phyloP scores from a whole-genome alignment of 106 monocot genomes.

The Posidonia australis region DNA sequence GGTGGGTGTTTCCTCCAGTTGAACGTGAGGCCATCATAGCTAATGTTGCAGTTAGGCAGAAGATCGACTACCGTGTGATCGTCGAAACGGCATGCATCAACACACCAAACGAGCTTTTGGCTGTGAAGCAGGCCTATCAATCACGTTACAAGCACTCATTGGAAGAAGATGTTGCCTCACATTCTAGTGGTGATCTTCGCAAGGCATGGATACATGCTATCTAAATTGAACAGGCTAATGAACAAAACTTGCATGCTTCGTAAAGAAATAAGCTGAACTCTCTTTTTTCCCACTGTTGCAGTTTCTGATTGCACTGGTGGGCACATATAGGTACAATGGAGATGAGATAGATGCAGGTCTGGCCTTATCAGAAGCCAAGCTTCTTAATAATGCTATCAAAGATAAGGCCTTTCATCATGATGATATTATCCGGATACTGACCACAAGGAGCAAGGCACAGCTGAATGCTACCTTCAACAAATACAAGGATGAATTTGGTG shows the following conservation, averaged over 20 bases:
- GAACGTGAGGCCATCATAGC: constrained; percentile 67
- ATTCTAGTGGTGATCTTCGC: constrained; percentile 21
- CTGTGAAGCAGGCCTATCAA: constrained; percentile 20
- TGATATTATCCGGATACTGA: constrained; percentile 61
- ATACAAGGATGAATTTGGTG: constrained; percentile 59
- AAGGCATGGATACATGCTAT: not conserved
- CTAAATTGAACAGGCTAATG: not conserved
- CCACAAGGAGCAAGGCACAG: constrained; percentile 90
- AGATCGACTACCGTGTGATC: constrained; percentile 22
- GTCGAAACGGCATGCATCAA: constrained; percentile 19
- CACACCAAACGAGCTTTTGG: constrained; percentile 18
- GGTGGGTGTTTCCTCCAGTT: constrained; percentile 66
- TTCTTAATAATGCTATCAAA: constrained; percentile 44
- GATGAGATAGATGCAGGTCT: constrained; percentile 36
- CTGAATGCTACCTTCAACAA: constrained; percentile 74
- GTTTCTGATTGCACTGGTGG: constrained; percentile 61
- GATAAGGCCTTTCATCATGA: constrained; percentile 39
- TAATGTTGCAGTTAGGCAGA: constrained; percentile 32
- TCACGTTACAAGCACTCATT: constrained; percentile 20
- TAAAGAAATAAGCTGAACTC: not conserved
- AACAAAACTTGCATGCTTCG: not conserved
- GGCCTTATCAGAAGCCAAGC: constrained; percentile 54
- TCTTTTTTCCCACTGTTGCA: constrained; percentile 14
- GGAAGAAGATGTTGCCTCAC: constrained; percentile 24
- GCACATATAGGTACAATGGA: constrained; percentile 62